Evolutionary conservation across 257 asterid genomes (phyloP).

Genomic region (Solanum arcanum): DNA sequence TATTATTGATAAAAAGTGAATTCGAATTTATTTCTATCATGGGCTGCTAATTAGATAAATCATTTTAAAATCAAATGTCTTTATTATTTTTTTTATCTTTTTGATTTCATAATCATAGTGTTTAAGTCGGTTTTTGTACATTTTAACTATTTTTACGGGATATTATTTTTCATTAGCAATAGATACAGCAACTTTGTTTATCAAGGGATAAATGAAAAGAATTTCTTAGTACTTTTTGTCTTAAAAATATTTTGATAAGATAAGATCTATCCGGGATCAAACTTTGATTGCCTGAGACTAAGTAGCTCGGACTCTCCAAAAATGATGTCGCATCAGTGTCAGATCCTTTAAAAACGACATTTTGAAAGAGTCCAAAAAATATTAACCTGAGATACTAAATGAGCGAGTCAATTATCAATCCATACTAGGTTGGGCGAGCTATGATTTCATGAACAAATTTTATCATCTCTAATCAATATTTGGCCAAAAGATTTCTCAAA

Average conservation of each 20-base stretch:
- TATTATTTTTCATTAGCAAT: neutral
- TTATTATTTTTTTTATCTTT: no score
- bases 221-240: no score
- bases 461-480: neutral
- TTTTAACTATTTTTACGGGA: no score
- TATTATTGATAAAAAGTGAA: neutral
- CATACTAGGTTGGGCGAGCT: neutral
- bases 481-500: no score
- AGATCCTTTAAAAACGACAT: no score
- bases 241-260: neutral
- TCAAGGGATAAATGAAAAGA: no score
- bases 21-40: neutral
- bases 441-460: neutral
- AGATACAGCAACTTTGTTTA: no score
- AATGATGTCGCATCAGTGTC: rapidly evolving
- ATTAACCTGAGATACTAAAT: neutral
- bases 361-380: no score
- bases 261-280: neutral
- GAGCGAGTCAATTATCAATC: neutral
- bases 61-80: neutral
- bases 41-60: neutral
- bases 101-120: no score
- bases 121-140: rapidly evolving
- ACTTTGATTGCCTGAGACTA: neutral
- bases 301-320: no score